Evolutionary conservation across 2,329 filamentous ascomycete species (phyloP), one percentile per base, ranked within the genome.

Genomic region (Alternaria sp.): DNA sequence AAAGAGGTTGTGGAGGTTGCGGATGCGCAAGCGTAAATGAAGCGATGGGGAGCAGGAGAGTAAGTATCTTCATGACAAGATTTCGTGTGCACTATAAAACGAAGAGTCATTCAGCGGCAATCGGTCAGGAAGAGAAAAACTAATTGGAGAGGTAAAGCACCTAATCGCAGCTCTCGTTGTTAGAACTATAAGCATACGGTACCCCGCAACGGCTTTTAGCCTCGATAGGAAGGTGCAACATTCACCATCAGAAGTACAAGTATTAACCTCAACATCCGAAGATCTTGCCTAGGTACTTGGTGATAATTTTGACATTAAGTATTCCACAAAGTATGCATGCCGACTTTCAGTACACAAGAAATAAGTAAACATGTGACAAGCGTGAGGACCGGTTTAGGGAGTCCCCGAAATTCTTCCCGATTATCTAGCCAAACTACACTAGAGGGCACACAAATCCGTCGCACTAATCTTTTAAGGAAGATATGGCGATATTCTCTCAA

Each of bases 151-250:
- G 21, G 21, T 24, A 21, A 52, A 34, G 37, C 31, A 44, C 23
- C n/a, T 39, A 31, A 36, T 36, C 44, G 44, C 31, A 48, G 44
- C 44, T 48, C 34, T 48, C 29, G 23, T 40, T 24, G 10, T n/a
- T 31, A 34, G 14, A 24, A 36, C 33, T 8, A 46, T 17, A 31
- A 23, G 6, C 24, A 45, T 26, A n/a, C 4, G 17, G 34, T 57
- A 29, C 48, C 40, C 48, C 40, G 42, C 48, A 39, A 26, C 33
- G 24, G 23, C 40, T 24, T 39, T 45, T 57, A 57, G 48, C 40
- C 54, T 52, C 21, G 40, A 52, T 57, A 57, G 54, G 54, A 40
- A 57, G 54, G 54, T 42, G 49, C 34, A 23, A 39, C 17, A 36
- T 28, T 46, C 54, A 33, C 33, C 21, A 13, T 40, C 39, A 29